Evolutionary conservation across 768 basidiomycete genomes (phyloP), one percentile per base, ranked within the genome.

Genomic region (Naematelia encephala): DNA sequence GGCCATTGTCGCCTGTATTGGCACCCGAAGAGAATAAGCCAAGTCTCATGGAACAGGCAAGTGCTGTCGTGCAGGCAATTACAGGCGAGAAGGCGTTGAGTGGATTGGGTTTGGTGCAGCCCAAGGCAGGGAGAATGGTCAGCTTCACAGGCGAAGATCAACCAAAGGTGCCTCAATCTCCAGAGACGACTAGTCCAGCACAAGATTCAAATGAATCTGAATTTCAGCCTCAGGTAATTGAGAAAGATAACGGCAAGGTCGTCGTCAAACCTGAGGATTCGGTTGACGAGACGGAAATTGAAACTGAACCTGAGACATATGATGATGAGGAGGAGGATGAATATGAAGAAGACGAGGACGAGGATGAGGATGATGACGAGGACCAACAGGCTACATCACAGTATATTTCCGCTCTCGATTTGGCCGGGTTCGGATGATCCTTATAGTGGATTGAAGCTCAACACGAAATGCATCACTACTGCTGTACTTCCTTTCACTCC

Each of bases 341-440:
- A 0, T 56, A 64, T 19, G 60, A 67, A 5, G 57, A 61, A 1
- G 52, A 61, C 22, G 62, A 67, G 3, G 67, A 71, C 23, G 67
- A 66, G 2, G 69, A 70, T 10, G 60, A 68, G 1, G 61, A 66
- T 8, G 61, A 64, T 8, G 59, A 64, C 13, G 69, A 73, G 4
- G 67, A 70, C 0, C 66, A 73, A 11, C 61, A 60, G 29, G 56
- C 67, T 2, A 59, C 67, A 19, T 70, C 72, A 12, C 67, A 71
- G 29, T 66, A 70, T 60, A 73, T 73, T 45, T 60, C 57, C n/a
- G 72, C 72, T 13, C 51, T 73, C 19, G 72, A 73, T 64, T 54
- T 73, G 25, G 72, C 69, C 5, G 72, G 72, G 12, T 73, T 66
- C 50, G 57, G 56, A 21, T 39, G 34, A 39, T 39, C n/a, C n/a